Conservation (phyloP, 768 basidiomycete species). For the Trametes punicea region DNA sequence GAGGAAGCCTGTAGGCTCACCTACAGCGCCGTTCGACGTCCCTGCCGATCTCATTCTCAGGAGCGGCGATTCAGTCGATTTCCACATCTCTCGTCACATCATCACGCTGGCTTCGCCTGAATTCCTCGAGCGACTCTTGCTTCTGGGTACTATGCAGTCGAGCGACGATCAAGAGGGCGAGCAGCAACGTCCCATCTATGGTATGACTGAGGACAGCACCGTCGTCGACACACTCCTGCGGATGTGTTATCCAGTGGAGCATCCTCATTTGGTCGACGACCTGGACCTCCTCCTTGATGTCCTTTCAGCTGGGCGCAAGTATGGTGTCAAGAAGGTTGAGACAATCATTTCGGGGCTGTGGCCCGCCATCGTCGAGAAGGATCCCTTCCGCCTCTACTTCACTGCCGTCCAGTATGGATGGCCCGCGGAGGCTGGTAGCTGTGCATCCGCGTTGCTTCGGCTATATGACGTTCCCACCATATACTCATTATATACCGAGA, state of each 20-base stretch:
- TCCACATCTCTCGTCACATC: slow-evolving; percentile 4
- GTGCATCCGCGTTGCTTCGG: slow-evolving; percentile 22
- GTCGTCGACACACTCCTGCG: slow-evolving; percentile 42
- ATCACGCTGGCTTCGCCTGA: slow-evolving; percentile 1
- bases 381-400: slow-evolving; percentile 11
- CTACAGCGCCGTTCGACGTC: slow-evolving; percentile 1
- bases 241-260: slow-evolving; percentile 2
- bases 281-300: background rate
- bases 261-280: slow-evolving; percentile 24
- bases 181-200: background rate
- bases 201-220: slow-evolving; percentile 36
- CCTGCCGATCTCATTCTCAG: slow-evolving; percentile 9
- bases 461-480: background rate
- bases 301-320: slow-evolving; percentile 3
- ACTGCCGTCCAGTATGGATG: slow-evolving; percentile 36
- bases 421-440: slow-evolving; percentile 42
- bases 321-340: background rate
- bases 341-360: background rate
- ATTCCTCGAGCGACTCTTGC: slow-evolving; percentile 46
- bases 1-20: background rate
- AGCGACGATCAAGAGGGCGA: background rate
- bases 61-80: slow-evolving; percentile 7
- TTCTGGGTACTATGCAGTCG: background rate
- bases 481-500: too few species aligned
- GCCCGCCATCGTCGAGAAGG: background rate